phyloP scores from a whole-genome alignment of 2,329 filamentous ascomycete genomes.

The Graphilbum ipis-grandicollis region DNA sequence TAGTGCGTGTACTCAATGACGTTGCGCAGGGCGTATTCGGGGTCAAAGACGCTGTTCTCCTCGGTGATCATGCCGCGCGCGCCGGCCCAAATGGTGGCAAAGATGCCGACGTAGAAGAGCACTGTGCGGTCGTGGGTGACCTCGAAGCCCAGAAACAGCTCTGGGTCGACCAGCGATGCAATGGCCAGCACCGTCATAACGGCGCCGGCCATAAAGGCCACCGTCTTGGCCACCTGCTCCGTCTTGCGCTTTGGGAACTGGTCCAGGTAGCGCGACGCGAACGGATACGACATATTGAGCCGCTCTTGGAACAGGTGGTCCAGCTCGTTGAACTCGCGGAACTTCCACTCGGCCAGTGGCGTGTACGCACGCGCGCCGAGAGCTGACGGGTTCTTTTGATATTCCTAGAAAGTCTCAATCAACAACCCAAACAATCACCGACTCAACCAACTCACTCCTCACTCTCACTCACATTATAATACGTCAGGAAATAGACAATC shows the following conservation, averaged over 20 bases:
- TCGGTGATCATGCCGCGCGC: slow-evolving; percentile 73
- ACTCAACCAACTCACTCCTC: too few species aligned
- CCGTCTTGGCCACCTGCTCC: slow-evolving; percentile 65
- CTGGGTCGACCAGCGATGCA: slow-evolving; percentile 73
- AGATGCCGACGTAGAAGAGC: slow-evolving; percentile 74
- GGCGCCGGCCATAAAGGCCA: slow-evolving; percentile 76
- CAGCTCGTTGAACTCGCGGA: slow-evolving; percentile 94
- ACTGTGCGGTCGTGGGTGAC: slow-evolving; percentile 77
- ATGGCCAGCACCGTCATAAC: slow-evolving; percentile 72
- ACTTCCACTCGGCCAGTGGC: slow-evolving; percentile 91
- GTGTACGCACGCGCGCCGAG: slow-evolving; percentile 85
- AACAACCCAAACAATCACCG: too few species aligned
- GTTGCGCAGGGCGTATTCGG: slow-evolving; percentile 71
- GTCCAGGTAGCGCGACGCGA: slow-evolving; percentile 79
- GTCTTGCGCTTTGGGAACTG: slow-evolving; percentile 95
- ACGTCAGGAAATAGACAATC: slow-evolving; percentile 82
- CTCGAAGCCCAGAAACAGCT: slow-evolving; percentile 82
- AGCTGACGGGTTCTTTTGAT: slow-evolving; percentile 80
- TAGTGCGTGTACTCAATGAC: slow-evolving; percentile 92
- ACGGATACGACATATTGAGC: slow-evolving; percentile 86
- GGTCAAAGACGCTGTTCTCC: slow-evolving; percentile 79
- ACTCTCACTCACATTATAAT: slow-evolving; percentile 56
- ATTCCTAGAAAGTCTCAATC: slow-evolving; percentile 50
- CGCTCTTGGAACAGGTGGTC: slow-evolving; percentile 82
- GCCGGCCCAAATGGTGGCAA: slow-evolving; percentile 69